These are phyloP conservation scores for Xylaria intraflava DNA, from an alignment of 495 filamentous ascomycete species.

Conservation along the genomic window DNA sequence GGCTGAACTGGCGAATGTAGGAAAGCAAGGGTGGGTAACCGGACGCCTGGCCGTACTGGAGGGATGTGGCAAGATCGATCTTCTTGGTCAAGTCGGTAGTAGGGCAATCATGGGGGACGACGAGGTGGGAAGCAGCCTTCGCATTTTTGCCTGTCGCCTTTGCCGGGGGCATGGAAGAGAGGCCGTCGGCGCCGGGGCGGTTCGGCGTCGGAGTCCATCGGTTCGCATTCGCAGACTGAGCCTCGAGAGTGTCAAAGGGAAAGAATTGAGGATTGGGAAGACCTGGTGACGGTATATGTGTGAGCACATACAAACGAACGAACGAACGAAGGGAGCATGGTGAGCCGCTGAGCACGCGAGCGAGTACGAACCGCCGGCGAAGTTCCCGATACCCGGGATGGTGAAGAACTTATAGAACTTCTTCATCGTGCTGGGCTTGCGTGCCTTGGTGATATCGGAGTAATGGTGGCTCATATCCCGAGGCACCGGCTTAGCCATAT, in stretches of 20 bases:
- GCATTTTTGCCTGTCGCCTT: background rate
- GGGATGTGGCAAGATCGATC: conserved; percentile 73
- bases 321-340: background rate
- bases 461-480: conserved; percentile 75
- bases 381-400: conserved; percentile 74
- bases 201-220: conserved; percentile 66
- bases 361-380: conserved; percentile 69
- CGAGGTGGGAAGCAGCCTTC: conserved; percentile 44
- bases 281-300: conserved; percentile 38
- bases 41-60: conserved; percentile 77
- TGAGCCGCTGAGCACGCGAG: background rate
- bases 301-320: background rate
- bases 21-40: conserved; percentile 69
- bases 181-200: conserved; percentile 36
- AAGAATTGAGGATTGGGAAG: conserved; percentile 76
- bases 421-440: conserved; percentile 62
- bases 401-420: conserved; percentile 75
- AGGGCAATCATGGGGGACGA: conserved; percentile 60
- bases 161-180: background rate
- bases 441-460: conserved; percentile 57
- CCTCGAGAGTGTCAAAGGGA: conserved; percentile 85
- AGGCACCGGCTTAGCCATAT: conserved; percentile 40
- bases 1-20: conserved; percentile 72
- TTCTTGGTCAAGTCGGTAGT: conserved; percentile 49
- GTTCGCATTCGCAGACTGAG: conserved; percentile 63